A percentile compares a stretch with the other conserved stretches of the same genome.
These are phyloP conservation scores for Salinomyces thailandicus DNA, from an alignment of 2,329 filamentous ascomycete species.

Conservation along the genomic window DNA sequence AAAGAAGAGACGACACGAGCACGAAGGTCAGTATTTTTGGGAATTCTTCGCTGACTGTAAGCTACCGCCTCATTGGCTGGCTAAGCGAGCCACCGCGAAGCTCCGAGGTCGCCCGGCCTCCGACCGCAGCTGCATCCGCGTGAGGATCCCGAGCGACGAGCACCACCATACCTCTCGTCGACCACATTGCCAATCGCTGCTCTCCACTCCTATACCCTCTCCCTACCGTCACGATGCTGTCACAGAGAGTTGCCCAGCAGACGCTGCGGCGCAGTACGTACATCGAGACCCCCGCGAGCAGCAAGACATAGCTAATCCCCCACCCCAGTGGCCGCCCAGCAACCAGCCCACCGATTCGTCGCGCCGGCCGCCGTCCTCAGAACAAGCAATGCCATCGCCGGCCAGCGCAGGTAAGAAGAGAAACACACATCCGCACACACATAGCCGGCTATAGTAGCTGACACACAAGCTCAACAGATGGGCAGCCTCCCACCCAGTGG, in stretches of 20 bases:
- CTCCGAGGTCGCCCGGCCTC: conserved; percentile 4
- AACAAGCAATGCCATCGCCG: conserved; percentile 29
- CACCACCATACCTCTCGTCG: conserved; percentile 21
- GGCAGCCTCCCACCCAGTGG: conserved; percentile 44
- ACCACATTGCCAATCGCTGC: conserved; percentile 6
- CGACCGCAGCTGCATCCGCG: conserved; percentile 3
- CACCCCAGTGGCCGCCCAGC: conserved; percentile 34
- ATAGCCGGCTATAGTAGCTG: conserved; percentile 9
- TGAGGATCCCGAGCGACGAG: conserved; percentile 12
- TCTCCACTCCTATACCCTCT: conserved; percentile 10
- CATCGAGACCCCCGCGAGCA: background rate
- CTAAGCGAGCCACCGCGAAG: conserved; percentile 5
- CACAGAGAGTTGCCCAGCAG: conserved; percentile 35
- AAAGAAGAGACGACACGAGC: conserved; percentile 8
- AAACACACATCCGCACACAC: background rate
- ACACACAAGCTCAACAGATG: conserved; percentile 19
- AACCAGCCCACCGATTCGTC: conserved; percentile 36
- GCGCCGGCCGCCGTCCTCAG: conserved; percentile 36
- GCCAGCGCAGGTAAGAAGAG: conserved; percentile 37
- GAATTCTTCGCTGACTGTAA: background rate
- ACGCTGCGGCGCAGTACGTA: conserved; percentile 28
- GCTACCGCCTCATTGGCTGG: conserved; percentile 9
- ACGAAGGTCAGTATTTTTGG: background rate
- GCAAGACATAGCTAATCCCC: conserved; percentile 10
- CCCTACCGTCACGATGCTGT: conserved; percentile 31